Evolutionary conservation across 2,329 filamentous ascomycete species (phyloP).

Genomic region (Aspergillus hiratsukae): DNA sequence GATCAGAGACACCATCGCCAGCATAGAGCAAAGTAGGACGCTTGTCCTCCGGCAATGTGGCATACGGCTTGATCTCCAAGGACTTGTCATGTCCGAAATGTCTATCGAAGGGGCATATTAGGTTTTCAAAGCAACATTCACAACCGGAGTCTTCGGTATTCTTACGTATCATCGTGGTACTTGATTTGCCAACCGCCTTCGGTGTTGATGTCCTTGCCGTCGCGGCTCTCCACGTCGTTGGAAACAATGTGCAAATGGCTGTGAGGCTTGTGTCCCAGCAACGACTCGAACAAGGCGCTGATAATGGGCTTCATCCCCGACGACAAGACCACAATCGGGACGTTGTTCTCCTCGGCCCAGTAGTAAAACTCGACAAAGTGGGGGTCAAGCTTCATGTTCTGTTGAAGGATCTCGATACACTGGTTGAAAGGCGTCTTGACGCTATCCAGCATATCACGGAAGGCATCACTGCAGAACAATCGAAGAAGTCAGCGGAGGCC

Average conservation of each 20-base stretch:
- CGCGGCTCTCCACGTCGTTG: slow-evolving; percentile 68
- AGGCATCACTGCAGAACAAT: slow-evolving; percentile 58
- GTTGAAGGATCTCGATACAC: slow-evolving; percentile 71
- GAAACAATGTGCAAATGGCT: slow-evolving; percentile 78
- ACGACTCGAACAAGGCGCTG: slow-evolving; percentile 70
- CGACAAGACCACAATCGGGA: slow-evolving; percentile 87
- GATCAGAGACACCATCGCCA: slow-evolving; percentile 87
- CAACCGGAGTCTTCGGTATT: neutral
- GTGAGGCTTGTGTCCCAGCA: slow-evolving; percentile 72
- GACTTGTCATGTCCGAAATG: slow-evolving; percentile 97
- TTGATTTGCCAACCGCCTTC: slow-evolving; percentile 81
- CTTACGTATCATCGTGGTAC: slow-evolving; percentile 78
- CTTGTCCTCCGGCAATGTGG: slow-evolving; percentile 58
- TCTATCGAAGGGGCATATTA: slow-evolving; percentile 38
- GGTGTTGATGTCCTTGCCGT: slow-evolving; percentile 69
- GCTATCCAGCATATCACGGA: slow-evolving; percentile 88
- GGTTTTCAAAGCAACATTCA: slow-evolving; percentile 1
- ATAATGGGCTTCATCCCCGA: slow-evolving; percentile 94
- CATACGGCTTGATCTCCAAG: slow-evolving; percentile 80
- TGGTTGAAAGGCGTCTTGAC: slow-evolving; percentile 73
- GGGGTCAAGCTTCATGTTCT: slow-evolving; percentile 85
- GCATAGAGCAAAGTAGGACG: slow-evolving; percentile 89
- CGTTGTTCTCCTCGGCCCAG: slow-evolving; percentile 75
- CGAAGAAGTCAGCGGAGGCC: slow-evolving; percentile 3
- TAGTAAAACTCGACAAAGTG: slow-evolving; percentile 82